These are phyloP conservation scores for Starmerella riodocensis DNA, from an alignment of 805 yeast genomes.

Conservation along the genomic window DNA sequence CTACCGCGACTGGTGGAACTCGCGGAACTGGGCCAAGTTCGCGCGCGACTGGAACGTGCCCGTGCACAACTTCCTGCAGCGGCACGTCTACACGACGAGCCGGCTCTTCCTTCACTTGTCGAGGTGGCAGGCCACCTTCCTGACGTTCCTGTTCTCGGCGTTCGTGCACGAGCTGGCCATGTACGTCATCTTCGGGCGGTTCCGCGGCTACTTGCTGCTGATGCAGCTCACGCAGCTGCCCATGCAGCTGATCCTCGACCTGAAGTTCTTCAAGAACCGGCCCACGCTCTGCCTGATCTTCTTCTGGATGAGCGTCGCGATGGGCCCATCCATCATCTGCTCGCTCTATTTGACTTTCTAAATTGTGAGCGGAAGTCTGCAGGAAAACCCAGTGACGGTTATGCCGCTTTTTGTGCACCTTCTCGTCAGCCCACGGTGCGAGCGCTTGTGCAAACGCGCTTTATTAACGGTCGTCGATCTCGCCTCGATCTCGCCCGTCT, in stretches of 20 bases:
- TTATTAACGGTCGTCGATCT: too few relatives aligned
- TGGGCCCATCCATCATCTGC: conserved; percentile 82
- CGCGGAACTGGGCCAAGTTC: conserved; percentile 84
- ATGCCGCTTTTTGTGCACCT: background rate
- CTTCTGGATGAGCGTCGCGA: conserved; percentile 84
- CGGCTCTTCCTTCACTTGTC: conserved; percentile 60
- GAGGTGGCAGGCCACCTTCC: conserved; percentile 54
- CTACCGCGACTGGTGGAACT: conserved; percentile 97
- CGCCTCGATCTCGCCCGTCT: too few relatives aligned
- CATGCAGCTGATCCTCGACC: conserved; percentile 48
- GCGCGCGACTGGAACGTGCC: conserved; percentile 92
- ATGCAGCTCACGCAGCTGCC: conserved; percentile 87
- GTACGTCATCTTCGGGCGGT: conserved; percentile 68
- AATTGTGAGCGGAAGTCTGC: too few relatives aligned
- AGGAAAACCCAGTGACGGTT: too few relatives aligned
- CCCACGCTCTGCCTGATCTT: conserved; percentile 61
- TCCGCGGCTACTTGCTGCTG: conserved; percentile 66
- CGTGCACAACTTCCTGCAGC: conserved; percentile 72
- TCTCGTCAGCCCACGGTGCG: too few relatives aligned
- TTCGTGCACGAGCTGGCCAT: conserved; percentile 82
- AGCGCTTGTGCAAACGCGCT: too few relatives aligned
- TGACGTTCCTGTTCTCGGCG: conserved; percentile 52
- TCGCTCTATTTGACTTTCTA: conserved; percentile 68
- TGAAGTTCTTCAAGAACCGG: conserved; percentile 42
- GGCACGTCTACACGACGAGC: conserved; percentile 90